Base-by-base conservation (phyloP, 2,329 filamentous ascomycete species). In the Didymella pinodella region DNA sequence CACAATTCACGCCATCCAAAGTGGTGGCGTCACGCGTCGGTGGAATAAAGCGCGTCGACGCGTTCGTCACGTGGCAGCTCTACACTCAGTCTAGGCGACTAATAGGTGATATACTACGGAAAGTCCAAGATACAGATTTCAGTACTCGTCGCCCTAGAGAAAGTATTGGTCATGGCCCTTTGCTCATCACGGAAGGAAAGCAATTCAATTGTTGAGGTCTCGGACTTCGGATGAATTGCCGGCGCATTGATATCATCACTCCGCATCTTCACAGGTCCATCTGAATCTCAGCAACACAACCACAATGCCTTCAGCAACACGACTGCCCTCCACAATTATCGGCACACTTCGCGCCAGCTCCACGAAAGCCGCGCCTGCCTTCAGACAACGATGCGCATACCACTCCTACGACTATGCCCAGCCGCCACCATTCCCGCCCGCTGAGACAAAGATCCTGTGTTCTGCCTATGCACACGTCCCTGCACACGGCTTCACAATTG, bases 381-480 rank as follows among this genome's bases (percentile, higher is more conserved):
- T 60, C 49, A 55, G 63, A 51, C 70, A 70, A 49, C 61, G 48
- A 49, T 66, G 68, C 44, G 43, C 55, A 10, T 78, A 77, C 54
- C 76, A 77, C 53, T 77, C 76, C 7, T 74, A 76, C 46, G 75
- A 77, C 34, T 72, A 76, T 52, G 66, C 61, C 7, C 67, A 72
- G 53, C 81, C 86, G 14, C 80, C 85, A 2, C 83, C 85, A 62
- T 96, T 92, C 82, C 87, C 84, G 72, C 77, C 82, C 62, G 83
- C 85, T 75, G 92, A 97, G 81, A 81, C 84, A 43, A 81, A 86
- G 56, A 96, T 98, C 74, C 90, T 99, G 63, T 84, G 89, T 45
- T 87, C 92, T n/a, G 90, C 93, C 18, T 86, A 95, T 68, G 75
- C 80, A 29, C 90, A 96, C 75, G 88, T 98, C 10, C 92, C 93